Evolutionary conservation across 257 asterid species (phyloP).

Genomic region (Agastache rugosa): DNA sequence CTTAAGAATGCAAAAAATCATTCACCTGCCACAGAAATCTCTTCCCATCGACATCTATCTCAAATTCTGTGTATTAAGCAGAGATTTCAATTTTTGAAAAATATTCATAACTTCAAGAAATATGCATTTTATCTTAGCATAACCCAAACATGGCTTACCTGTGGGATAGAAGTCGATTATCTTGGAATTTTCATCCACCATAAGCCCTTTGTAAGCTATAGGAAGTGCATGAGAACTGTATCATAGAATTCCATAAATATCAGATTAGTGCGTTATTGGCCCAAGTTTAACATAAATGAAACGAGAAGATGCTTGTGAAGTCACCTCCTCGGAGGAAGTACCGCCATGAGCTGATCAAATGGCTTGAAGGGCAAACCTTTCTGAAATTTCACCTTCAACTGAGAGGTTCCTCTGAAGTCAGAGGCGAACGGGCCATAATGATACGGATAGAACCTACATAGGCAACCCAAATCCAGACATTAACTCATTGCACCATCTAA

Average conservation of each 20-base stretch:
- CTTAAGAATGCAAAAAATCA: slow-evolving; percentile 33
- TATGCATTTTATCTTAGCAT: not conserved
- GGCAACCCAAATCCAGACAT: not conserved
- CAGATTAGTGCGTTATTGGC: not conserved
- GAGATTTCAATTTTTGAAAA: not conserved
- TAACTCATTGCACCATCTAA: not conserved
- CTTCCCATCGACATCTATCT: slow-evolving; percentile 53
- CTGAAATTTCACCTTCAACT: slow-evolving; percentile 44
- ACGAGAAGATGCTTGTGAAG: not conserved
- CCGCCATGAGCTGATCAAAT: slow-evolving; percentile 70
- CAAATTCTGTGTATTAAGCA: slow-evolving; percentile 45
- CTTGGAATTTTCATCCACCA: slow-evolving; percentile 49
- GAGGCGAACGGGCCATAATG: slow-evolving; percentile 70
- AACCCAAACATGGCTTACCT: slow-evolving; percentile 36
- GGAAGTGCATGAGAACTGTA: slow-evolving; percentile 69
- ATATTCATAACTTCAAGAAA: slow-evolving; percentile 1
- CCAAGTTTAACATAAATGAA: not conserved
- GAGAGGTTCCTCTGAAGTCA: slow-evolving; percentile 59
- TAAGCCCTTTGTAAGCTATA: slow-evolving; percentile 42
- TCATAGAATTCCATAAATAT: not conserved
- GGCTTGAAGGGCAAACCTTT: slow-evolving; percentile 66
- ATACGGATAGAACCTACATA: slow-evolving; percentile 59
- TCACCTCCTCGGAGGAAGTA: slow-evolving; percentile 71
- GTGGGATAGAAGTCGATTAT: slow-evolving; percentile 58
- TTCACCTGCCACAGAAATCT: slow-evolving; percentile 16